Evolutionary conservation across 805 yeast genomes (phyloP), one percentile per base, ranked within the genome.

Genomic region (Ogataea naganishii): DNA sequence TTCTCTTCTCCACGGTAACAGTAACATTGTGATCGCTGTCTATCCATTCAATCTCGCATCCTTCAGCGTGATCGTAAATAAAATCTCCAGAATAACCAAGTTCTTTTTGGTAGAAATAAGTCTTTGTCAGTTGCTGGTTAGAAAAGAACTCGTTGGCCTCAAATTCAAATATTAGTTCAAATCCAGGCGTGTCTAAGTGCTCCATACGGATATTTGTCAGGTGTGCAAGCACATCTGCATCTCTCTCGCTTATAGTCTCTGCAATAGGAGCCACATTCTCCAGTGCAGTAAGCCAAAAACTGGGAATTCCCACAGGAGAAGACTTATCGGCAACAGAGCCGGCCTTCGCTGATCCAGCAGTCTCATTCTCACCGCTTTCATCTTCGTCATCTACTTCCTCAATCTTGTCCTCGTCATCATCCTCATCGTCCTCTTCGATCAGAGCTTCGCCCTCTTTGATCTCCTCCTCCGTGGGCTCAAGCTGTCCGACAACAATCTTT

Each of bases 21-120:
- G 97, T 89, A 31, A 84, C 86, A 52, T 92, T 89, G 38, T 66
- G 64, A 43, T 80, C 94, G 47, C 78, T 77, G 31, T 78, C 71
- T 39, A 61, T 64, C 98, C 98, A 92, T 44, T 80, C 64, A 53
- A 92, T 82, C 33, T 74, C 78, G 42, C 72, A 67, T 32, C 97
- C 97, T 51, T 84, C 94, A 9, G 98, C 97, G 53, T 84, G 95
- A 60, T 89, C 96, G 58, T 89, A 92, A 44, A 92, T 86, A 56
- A 84, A 89, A 56, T 92, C 98, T 19, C 98, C 96, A 18, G 88
- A 78, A 58, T 85, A 84, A 14, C 95, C 96, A 44, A 86, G 68
- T 59, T 89, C 95, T 37, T 83, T 85, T 60, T 85, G 95, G 62
- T 92, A 92, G 62, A 74, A 88, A 59, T 92, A 92, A 6, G 94